Conservation (phyloP, 2,329 filamentous ascomycete species). For the Orbilia javanica region DNA sequence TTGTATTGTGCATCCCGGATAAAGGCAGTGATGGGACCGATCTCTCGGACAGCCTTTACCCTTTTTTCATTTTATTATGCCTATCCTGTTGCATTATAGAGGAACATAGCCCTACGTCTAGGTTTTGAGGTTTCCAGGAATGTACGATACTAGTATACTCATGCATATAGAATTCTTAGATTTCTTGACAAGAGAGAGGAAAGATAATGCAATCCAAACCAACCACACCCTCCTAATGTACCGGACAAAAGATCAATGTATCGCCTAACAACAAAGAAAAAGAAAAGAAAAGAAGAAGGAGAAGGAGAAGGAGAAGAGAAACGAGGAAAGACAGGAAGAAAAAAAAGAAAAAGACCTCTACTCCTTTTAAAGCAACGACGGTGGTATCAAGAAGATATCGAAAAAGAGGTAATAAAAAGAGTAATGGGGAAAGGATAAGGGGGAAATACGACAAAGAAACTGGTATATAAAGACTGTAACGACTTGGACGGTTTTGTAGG, state of each 20-base stretch:
- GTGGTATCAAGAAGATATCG: slow-evolving; percentile 33
- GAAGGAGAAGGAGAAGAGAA: slow-evolving; percentile 14
- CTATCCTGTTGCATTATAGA: background rate
- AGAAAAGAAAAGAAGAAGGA: slow-evolving; percentile 5
- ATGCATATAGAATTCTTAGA: slow-evolving; percentile 18
- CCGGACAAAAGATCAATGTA: slow-evolving; percentile 17
- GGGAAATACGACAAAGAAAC: slow-evolving; percentile 5
- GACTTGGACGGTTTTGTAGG: background rate
- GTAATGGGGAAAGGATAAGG: background rate
- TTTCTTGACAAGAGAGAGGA: background rate
- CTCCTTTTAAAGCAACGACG: slow-evolving; percentile 37
- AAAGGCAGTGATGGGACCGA: background rate
- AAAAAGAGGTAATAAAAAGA: background rate
- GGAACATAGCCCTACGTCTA: background rate
- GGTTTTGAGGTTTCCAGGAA: background rate
- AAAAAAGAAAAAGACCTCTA: slow-evolving; percentile 27
- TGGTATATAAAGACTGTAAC: background rate
- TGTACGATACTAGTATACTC: slow-evolving; percentile 38
- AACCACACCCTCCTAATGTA: slow-evolving; percentile 23
- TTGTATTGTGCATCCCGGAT: background rate
- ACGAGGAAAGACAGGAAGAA: no score
- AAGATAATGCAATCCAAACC: slow-evolving; percentile 18
- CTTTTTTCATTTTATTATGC: background rate
- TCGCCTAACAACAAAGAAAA: background rate
- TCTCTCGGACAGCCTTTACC: background rate